These are phyloP conservation scores for Rhodotorula taiwanensis DNA, from an alignment of 768 basidiomycete species.

Conservation along the genomic window DNA sequence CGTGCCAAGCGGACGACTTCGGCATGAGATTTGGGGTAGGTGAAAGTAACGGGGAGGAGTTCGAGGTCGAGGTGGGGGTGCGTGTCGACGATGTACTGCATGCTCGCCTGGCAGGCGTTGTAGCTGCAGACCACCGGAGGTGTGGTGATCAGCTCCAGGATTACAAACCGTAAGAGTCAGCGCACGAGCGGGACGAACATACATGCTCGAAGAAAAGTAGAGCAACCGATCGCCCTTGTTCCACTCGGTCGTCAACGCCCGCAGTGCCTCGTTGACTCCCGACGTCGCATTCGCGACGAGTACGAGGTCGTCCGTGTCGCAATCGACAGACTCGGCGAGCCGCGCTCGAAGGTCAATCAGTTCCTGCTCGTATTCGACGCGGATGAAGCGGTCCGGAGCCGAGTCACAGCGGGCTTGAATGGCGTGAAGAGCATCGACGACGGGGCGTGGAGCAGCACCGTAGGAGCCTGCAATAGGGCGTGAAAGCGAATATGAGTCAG, in stretches of 20 bases:
- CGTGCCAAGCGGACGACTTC: constrained; percentile 8
- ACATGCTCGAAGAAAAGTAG: constrained; percentile 27
- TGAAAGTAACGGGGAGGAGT: constrained; percentile 27
- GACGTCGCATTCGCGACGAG: constrained; percentile 34
- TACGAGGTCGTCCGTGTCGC: constrained; percentile 33
- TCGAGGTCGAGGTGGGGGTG: constrained; percentile 26
- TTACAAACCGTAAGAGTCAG: neutral
- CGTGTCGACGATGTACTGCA: constrained; percentile 31
- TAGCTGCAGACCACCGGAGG: too few species aligned
- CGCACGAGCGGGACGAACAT: neutral
- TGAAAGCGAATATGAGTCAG: neutral
- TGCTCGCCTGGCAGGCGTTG: constrained; percentile 17
- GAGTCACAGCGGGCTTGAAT: neutral
- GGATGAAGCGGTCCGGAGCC: constrained; percentile 32
- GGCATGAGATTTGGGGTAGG: constrained; percentile 32
- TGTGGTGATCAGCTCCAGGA: neutral
- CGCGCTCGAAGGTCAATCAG: constrained; percentile 10
- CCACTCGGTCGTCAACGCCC: constrained; percentile 24
- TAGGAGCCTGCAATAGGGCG: constrained; percentile 17
- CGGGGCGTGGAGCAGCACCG: constrained; percentile 28
- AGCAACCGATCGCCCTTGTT: constrained; percentile 34
- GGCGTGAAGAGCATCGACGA: constrained; percentile 7
- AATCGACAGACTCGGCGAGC: constrained; percentile 25
- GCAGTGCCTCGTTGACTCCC: constrained; percentile 33
- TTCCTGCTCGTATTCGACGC: constrained; percentile 9